Evolutionary conservation across 2,329 filamentous ascomycete genomes (phyloP), one percentile per base, ranked within the genome.

Genomic region (Exophiala bonariae): DNA sequence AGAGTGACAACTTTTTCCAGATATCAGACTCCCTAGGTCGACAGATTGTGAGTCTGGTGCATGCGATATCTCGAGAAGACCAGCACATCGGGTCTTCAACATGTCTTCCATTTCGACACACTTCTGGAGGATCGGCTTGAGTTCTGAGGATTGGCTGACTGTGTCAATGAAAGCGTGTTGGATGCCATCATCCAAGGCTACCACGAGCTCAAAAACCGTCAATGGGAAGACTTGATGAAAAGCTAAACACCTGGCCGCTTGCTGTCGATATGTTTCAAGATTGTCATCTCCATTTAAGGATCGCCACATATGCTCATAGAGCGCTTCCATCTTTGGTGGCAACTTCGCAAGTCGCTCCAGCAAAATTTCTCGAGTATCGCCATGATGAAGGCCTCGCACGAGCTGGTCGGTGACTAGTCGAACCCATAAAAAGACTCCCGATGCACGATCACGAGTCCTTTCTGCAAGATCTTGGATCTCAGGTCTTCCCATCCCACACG

Each of bases 371-470:
- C 35, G 11, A 3, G 31, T 31, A 9, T 44, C 31, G 18, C 23
- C 30, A 22, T 42, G 41, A 8, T n/a, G 10, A 10, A 41, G 3
- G 13, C 40, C 49, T n/a, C 14, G 35, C 14, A 40, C 16, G 6
- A 52, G 39, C 9, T 31, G 18, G 13, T 40, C 30, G 2, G 40
- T 32, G 2, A 35, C 45, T 16, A 52, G 45, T 3, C 19, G 11
- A 16, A 47, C 45, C 49, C 49, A 52, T 4, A 52, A 26, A 22
- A 52, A 49, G 3, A 52, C 45, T 17, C 45, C 49, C 6, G 23
- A 26, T 6, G 23, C 23, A 26, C 23, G 23, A 6, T 26, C 23
- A 11, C 26, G 18, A 14, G 45, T 22, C 30, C 41, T 49, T 8
- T 32, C 23, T 3, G 28, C 33, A 16, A 44, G 18, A 13, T 19